phyloP scores from a whole-genome alignment of 192 early-diverging fungal genomes.

The Haplosporangium gracile region DNA sequence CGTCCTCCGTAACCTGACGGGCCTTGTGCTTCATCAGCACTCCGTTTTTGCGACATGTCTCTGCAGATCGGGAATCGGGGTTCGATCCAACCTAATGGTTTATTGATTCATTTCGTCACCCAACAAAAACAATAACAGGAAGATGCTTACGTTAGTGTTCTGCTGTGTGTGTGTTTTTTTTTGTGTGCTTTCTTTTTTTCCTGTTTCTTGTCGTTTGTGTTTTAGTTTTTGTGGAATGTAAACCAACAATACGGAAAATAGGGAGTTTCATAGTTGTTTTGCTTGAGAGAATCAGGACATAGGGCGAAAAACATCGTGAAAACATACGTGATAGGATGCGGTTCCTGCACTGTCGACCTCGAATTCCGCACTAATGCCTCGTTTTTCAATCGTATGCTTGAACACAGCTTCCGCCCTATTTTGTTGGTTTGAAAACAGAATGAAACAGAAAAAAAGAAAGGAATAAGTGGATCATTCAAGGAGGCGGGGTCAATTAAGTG shows the following conservation, averaged over 20 bases:
- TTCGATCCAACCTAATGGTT: slow-evolving; percentile 65
- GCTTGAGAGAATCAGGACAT: too few species aligned
- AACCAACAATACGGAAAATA: not conserved
- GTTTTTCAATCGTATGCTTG: slow-evolving; percentile 72
- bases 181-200: not conserved
- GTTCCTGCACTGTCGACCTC: slow-evolving; percentile 91
- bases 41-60: slow-evolving; percentile 76
- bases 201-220: not conserved
- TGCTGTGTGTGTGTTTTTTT: not conserved
- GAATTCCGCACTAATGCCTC: slow-evolving; percentile 68
- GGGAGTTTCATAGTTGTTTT: not conserved
- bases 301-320: too few species aligned
- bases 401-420: slow-evolving; percentile 98
- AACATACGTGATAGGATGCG: slow-evolving; percentile 80
- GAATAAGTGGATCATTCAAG: not conserved
- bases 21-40: slow-evolving; percentile 83
- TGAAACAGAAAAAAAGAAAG: not conserved
- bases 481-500: not conserved
- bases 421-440: not conserved
- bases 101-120: not conserved
- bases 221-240: not conserved
- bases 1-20: slow-evolving; percentile 70
- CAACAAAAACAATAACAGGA: slow-evolving; percentile 6
- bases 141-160: not conserved
- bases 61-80: slow-evolving; percentile 79